A percentile compares a stretch with the other conserved stretches of the same genome.
Evolutionary conservation across 805 yeast species (phyloP).

Genomic region (Candida germanica): DNA sequence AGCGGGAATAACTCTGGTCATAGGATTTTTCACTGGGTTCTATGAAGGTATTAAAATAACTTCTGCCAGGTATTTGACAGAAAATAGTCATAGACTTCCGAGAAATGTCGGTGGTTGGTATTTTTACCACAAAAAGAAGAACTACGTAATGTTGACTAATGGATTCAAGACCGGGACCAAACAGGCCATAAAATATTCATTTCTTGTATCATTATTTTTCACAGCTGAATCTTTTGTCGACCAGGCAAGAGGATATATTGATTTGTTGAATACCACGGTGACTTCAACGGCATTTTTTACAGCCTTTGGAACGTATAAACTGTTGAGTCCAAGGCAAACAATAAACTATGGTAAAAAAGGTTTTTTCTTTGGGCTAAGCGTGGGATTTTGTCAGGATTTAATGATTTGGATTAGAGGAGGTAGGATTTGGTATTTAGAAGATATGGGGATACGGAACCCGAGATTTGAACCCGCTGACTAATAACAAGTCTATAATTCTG

Average conservation of each 20-base stretch:
- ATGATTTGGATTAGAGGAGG: slow-evolving; percentile 59
- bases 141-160: slow-evolving; percentile 62
- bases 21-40: slow-evolving; percentile 56
- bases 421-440: slow-evolving; percentile 58
- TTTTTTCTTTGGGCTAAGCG: slow-evolving; percentile 51
- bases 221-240: slow-evolving; percentile 65
- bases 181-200: slow-evolving; percentile 34
- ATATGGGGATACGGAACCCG: slow-evolving; percentile 5
- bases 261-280: slow-evolving; percentile 59
- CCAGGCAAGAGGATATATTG: slow-evolving; percentile 46
- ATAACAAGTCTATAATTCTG: neutral
- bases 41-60: slow-evolving; percentile 55
- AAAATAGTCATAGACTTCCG: slow-evolving; percentile 81
- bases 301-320: slow-evolving; percentile 44
- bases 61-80: slow-evolving; percentile 64
- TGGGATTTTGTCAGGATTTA: slow-evolving; percentile 68
- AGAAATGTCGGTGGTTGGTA: slow-evolving; percentile 81
- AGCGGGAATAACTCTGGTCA: slow-evolving; percentile 31
- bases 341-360: slow-evolving; percentile 48
- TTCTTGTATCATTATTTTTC: slow-evolving; percentile 49
- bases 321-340: slow-evolving; percentile 44
- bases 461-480: slow-evolving; percentile 1
- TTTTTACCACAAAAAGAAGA: slow-evolving; percentile 79
- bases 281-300: slow-evolving; percentile 55
- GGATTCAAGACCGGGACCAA: slow-evolving; percentile 51